A percentile compares a stretch with the other conserved stretches of the same genome.
These are phyloP conservation scores for Myriosclerotinia scirpicola DNA, from an alignment of 2,329 filamentous ascomycete genomes.

Conservation along the genomic window DNA sequence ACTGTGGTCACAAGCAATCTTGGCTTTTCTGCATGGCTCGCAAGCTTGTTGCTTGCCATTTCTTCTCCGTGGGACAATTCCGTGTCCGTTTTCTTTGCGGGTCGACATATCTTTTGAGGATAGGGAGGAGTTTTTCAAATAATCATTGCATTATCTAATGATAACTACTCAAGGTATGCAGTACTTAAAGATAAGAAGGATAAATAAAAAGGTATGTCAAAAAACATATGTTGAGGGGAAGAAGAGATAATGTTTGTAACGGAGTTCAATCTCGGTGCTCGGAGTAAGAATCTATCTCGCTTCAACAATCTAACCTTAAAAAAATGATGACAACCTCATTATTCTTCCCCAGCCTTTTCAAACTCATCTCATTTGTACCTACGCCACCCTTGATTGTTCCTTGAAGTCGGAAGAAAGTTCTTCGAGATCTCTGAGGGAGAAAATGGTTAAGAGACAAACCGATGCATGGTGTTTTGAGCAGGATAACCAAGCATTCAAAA, in stretches of 20 bases:
- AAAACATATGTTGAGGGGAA: not conserved
- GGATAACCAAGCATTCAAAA: too few species aligned
- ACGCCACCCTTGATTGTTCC: too few species aligned
- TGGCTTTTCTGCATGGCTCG: conserved; percentile 36
- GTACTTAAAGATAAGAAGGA: not conserved
- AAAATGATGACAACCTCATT: not conserved
- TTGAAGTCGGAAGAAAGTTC: not conserved
- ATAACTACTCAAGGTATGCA: not conserved
- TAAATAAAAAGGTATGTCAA: not conserved
- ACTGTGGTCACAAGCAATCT: conserved; percentile 37
- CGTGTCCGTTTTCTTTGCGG: not conserved
- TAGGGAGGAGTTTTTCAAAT: not conserved
- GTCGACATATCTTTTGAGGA: not conserved
- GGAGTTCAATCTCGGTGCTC: conserved; percentile 11
- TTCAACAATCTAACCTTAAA: not conserved
- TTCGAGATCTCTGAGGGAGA: not conserved
- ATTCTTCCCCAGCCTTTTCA: not conserved
- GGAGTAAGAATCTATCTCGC: not conserved
- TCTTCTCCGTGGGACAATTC: conserved; percentile 29
- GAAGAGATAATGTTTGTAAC: not conserved
- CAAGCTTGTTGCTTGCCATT: conserved; percentile 37
- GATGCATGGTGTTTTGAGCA: not conserved
- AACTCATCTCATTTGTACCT: not conserved
- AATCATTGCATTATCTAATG: not conserved
- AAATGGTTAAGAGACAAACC: not conserved